Evolutionary conservation across 208 protist species (phyloP), one percentile per base, ranked within the genome.

Genomic region (Giardia muris): DNA sequence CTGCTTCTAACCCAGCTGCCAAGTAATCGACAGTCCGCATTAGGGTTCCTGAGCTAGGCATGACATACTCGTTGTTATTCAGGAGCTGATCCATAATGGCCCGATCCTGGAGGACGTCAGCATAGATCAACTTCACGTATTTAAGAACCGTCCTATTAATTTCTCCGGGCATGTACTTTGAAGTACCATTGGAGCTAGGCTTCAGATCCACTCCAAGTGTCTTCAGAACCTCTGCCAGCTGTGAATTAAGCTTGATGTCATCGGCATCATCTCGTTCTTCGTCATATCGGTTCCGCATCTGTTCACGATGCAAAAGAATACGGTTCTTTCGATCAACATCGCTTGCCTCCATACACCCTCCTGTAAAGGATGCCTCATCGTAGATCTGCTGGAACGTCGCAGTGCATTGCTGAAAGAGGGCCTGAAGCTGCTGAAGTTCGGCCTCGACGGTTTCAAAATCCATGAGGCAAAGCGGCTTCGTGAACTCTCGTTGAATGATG

Each of bases 101-200:
- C 57, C 57, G 57, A 30, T 76, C 57, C 30, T 10, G 19, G 30
- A 76, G 19, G 19, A 76, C 57, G 19, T 76, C 57, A 39, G 10
- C 30, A 30, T 76, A 76, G 10, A 76, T 76, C 30, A 76, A 30
- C 30, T 39, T 10, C 57, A 76, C 19, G 30, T 76, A 76, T 76
- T 76, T 76, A 30, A 76, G 57, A 30, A 76, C 57, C 30, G 57
- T 76, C 57, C 57, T 76, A 76, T 76, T 76, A 76, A 76, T 76
- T 76, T 76, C 57, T 76, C 57, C 57, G 57, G 57, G 19, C 57
- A 76, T 30, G n/a, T n/a, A n/a, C n/a, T n/a, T n/a, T n/a, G n/a
- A n/a, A n/a, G n/a, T n/a, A n/a, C n/a, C n/a, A n/a, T n/a, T n/a
- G 30, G 57, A 76, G 30, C 19, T 76, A 10, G 57, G 57, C 30